These are phyloP conservation scores for Suillus americanus DNA, from an alignment of 768 basidiomycete genomes.

Conservation along the genomic window DNA sequence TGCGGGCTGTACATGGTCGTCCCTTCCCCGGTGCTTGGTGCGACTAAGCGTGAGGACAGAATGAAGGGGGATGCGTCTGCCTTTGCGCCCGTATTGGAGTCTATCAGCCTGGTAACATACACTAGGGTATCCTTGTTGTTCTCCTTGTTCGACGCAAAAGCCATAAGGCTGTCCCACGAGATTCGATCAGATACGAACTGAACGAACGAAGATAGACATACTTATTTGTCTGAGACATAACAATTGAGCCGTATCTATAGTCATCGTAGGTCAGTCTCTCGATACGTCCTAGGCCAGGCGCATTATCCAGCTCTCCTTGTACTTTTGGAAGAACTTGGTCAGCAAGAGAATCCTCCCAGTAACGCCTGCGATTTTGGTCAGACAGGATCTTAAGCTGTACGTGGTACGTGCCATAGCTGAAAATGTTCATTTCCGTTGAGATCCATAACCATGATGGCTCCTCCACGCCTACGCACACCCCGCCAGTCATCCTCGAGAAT, in stretches of 20 bases:
- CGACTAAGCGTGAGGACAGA: conserved; percentile 34
- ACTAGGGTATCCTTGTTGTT: conserved; percentile 38
- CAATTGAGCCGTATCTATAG: conserved; percentile 29
- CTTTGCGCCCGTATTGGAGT: conserved; percentile 32
- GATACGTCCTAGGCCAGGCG: conserved; percentile 39
- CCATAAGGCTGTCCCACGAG: conserved; percentile 30
- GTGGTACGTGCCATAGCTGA: conserved; percentile 37
- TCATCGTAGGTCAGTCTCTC: conserved; percentile 42
- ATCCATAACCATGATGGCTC: conserved; percentile 40
- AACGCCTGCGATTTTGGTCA: conserved; percentile 30
- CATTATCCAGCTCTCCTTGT: conserved; percentile 38
- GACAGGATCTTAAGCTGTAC: background rate
- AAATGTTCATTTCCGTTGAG: conserved; percentile 40
- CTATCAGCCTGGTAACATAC: conserved; percentile 32
- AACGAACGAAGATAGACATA: conserved; percentile 13
- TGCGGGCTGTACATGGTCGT: conserved; percentile 33
- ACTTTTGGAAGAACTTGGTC: conserved; percentile 31
- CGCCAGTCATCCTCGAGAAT: conserved; percentile 43
- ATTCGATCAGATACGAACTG: conserved; percentile 3
- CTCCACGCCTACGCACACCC: conserved; percentile 35
- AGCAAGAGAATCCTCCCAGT: conserved; percentile 39
- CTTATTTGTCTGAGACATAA: conserved; percentile 38
- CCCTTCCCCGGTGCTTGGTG: conserved; percentile 30
- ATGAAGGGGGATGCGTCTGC: conserved; percentile 28
- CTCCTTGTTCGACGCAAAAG: conserved; percentile 42